Evolutionary conservation across 108 stramenopile species (phyloP).

Genomic region (Cyclostephanos tholiformis): DNA sequence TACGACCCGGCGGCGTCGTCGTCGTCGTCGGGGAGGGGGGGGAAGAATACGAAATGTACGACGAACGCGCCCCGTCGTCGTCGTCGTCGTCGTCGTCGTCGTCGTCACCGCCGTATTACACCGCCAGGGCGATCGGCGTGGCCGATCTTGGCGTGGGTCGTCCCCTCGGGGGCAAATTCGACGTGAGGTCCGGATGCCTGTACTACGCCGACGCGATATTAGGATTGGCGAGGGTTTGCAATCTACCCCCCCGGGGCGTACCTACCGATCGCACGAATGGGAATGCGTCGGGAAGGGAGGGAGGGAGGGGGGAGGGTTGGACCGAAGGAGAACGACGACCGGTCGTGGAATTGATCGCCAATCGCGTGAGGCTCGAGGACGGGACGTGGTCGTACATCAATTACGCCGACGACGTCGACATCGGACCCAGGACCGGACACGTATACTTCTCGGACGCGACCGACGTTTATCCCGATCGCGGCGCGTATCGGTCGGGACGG

Average conservation of each 20-base stretch:
- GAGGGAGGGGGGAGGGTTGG: too few relatives aligned
- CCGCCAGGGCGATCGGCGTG: conserved; percentile 49
- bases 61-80: conserved; percentile 7
- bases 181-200: conserved; percentile 53
- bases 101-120: too few relatives aligned
- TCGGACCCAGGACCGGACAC: conserved; percentile 64
- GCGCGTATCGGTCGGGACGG: conserved; percentile 18
- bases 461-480: conserved; percentile 50
- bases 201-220: conserved; percentile 70
- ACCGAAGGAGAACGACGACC: too few relatives aligned
- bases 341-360: conserved; percentile 69
- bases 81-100: too few relatives aligned
- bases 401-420: conserved; percentile 66
- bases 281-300: too few relatives aligned
- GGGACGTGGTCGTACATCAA: conserved; percentile 49
- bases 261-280: too few relatives aligned
- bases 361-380: conserved; percentile 47
- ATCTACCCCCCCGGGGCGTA: not conserved
- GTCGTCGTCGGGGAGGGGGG: conserved; percentile 1
- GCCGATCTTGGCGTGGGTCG: conserved; percentile 60
- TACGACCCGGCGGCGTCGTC: conserved; percentile 20
- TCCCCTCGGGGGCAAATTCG: conserved; percentile 68
- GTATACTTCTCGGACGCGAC: conserved; percentile 78
- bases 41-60: not conserved
- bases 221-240: conserved; percentile 59